A percentile compares a stretch with the other conserved stretches of the same genome.
These are phyloP conservation scores for Apiospora kogelbergensis DNA, from an alignment of 2,329 filamentous ascomycete species.

Conservation along the genomic window DNA sequence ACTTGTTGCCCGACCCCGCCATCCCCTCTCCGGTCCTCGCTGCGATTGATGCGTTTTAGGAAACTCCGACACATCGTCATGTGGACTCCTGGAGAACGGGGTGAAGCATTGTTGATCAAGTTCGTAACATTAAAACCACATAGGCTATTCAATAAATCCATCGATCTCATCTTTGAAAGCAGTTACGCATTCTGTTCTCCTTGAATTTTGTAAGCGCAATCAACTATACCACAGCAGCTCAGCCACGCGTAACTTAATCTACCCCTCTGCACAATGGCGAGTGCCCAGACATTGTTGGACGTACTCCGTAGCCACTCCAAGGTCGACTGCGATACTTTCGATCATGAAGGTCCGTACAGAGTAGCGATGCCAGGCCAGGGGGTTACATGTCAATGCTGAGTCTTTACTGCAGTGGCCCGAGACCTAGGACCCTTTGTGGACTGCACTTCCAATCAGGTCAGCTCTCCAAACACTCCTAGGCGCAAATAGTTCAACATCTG, in stretches of 20 bases:
- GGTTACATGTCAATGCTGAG: background rate
- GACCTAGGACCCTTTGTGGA: conserved; percentile 49
- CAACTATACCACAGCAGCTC: no score
- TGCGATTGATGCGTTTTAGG: background rate
- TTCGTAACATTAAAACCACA: background rate
- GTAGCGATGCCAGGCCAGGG: background rate
- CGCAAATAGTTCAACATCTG: background rate
- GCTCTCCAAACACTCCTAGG: background rate
- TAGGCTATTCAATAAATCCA: background rate
- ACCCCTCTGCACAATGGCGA: background rate
- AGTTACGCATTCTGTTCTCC: background rate
- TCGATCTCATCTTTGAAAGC: no score
- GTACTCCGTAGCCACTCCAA: conserved; percentile 41
- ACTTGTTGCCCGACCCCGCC: background rate
- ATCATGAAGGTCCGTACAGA: conserved; percentile 40
- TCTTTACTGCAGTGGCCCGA: conserved; percentile 37
- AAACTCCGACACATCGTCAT: background rate
- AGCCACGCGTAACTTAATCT: no score
- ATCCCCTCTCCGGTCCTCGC: background rate
- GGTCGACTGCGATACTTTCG: conserved; percentile 53
- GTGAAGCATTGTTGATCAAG: no score
- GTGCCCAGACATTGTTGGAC: conserved; percentile 35
- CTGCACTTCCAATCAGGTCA: conserved; percentile 55
- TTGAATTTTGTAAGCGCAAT: background rate
- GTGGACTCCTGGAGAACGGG: background rate